These are phyloP conservation scores for Angomonas desouzai DNA, from an alignment of 208 protist genomes.

Conservation along the genomic window DNA sequence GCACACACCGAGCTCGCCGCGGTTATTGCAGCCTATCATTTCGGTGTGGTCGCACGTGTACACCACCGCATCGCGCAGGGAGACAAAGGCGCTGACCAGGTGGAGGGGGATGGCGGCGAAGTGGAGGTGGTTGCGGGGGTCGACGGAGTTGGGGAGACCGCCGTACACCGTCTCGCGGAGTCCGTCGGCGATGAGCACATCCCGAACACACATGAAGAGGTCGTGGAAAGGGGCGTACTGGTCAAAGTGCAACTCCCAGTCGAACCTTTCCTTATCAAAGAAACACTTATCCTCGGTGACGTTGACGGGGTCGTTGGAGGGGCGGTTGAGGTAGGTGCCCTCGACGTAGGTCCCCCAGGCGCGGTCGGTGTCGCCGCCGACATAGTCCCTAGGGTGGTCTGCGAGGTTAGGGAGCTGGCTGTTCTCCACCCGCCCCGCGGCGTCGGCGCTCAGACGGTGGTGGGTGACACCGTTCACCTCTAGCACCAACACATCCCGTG, in stretches of 20 bases:
- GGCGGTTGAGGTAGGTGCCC: conserved; percentile 13
- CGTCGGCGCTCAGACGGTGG: conserved; percentile 17
- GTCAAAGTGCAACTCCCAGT: conserved; percentile 23
- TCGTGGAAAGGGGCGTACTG: conserved; percentile 21
- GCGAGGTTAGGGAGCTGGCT: conserved; percentile 24
- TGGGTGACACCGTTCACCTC: conserved; percentile 23
- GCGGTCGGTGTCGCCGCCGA: neutral
- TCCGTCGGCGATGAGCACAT: conserved; percentile 34
- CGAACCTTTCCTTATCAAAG: conserved; percentile 20
- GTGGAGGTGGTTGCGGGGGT: conserved; percentile 41
- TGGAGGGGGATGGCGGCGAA: conserved; percentile 32
- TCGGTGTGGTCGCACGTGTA: conserved; percentile 42
- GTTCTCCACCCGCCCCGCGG: conserved; percentile 16
- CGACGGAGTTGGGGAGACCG: conserved; percentile 23
- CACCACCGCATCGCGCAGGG: conserved; percentile 27
- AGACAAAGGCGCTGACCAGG: conserved; percentile 24
- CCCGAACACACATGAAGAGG: conserved; percentile 25
- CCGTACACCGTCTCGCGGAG: conserved; percentile 31
- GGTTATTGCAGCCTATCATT: conserved; percentile 28
- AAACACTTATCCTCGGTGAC: conserved; percentile 22
- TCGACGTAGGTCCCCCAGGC: conserved; percentile 17
- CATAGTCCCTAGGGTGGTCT: conserved; percentile 12
- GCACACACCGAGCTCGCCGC: conserved; percentile 22
- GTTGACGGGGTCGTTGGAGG: conserved; percentile 15
- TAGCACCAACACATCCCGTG: conserved; percentile 20